Conservation (phyloP, 1,284 basidiomycete species). For the Veloporphyrellus conicus region DNA sequence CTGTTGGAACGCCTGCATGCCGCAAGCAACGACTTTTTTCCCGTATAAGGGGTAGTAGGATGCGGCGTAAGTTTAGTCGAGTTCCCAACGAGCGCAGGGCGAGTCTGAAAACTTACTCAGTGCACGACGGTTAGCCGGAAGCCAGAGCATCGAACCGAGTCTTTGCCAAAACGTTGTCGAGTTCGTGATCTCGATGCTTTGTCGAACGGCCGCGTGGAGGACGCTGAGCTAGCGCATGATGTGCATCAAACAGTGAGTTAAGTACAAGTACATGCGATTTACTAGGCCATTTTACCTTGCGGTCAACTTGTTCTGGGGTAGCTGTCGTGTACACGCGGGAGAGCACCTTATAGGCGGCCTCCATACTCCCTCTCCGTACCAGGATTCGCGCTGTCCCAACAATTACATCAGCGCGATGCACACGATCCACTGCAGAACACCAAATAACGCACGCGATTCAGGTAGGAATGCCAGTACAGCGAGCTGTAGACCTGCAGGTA, state of each 20-base stretch:
- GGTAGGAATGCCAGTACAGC: conserved; percentile 63
- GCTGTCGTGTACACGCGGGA: conserved; percentile 66
- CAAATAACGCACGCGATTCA: conserved; percentile 60
- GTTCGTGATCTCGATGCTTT: conserved; percentile 59
- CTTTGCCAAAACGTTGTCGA: conserved; percentile 60
- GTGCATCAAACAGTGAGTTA: neutral
- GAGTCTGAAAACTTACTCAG: conserved; percentile 49
- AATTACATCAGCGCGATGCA: neutral
- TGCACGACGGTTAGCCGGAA: conserved; percentile 64
- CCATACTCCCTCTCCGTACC: conserved; percentile 51
- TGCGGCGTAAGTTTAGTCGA: neutral
- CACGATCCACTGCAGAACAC: neutral
- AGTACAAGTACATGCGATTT: neutral
- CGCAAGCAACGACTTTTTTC: conserved; percentile 63
- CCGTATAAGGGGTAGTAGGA: neutral
- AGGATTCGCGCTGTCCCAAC: conserved; percentile 60
- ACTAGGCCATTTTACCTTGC: conserved; percentile 46
- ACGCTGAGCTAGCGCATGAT: conserved; percentile 46
- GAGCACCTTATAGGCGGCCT: conserved; percentile 51
- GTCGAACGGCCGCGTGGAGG: conserved; percentile 57
- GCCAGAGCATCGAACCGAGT: conserved; percentile 49
- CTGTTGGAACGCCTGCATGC: conserved; percentile 80
- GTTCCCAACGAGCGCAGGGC: neutral
- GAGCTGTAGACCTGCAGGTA: conserved; percentile 67
- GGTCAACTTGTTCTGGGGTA: conserved; percentile 57